Base-by-base conservation (phyloP, 495 filamentous ascomycete species). In the Talaromyces nanjingensis region DNA sequence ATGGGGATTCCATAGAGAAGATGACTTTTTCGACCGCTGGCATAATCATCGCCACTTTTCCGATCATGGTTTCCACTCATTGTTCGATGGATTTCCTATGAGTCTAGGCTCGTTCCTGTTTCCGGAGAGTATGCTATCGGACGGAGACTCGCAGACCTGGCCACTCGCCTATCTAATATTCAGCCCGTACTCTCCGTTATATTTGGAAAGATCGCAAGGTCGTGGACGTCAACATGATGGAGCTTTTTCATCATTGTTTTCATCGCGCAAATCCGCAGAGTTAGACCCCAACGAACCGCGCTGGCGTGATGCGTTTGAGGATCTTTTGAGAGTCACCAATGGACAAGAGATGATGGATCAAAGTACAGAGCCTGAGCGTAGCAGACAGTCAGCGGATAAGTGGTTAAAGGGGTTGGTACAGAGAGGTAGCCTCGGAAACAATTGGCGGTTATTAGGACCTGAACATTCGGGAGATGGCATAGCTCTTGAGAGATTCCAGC, bases 221-320 rank as follows among this genome's bases (percentile, higher is more conserved):
- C 66, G 67, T 11, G 65, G 71, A 14, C 65, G 67, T n/a, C 62
- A 65, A 2, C 72, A 74, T 22, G 52, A 62, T 1, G 73, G 77
- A 7, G 68, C 77, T 7, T 73, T 78, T 42, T 74, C 73, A 25
- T 79, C 76, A 12, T 62, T 79, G 39, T 70, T 79, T 68, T 73
- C 75, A 0, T 72, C 76, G 31, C 61, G 75, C 22, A 70, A 69
- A 45, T 53, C 65, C 11, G 67, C 71, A 1, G 74, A 76, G 11
- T 67, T 61, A 37, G 73, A 77, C 22, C 66, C 71, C 3, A 65
- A 64, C 4, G 74, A 78, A 60, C 75, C 77, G 5, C 77, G 72
- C 33, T 86, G 82, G 82, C 75, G 81, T 16, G 76, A 79, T 58
- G 84, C 84, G 0, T 85, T 85, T 63, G 83, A 85, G 65, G 84